phyloP scores from a whole-genome alignment of 2,329 filamentous ascomycete species.

The Fusarium sacchari region DNA sequence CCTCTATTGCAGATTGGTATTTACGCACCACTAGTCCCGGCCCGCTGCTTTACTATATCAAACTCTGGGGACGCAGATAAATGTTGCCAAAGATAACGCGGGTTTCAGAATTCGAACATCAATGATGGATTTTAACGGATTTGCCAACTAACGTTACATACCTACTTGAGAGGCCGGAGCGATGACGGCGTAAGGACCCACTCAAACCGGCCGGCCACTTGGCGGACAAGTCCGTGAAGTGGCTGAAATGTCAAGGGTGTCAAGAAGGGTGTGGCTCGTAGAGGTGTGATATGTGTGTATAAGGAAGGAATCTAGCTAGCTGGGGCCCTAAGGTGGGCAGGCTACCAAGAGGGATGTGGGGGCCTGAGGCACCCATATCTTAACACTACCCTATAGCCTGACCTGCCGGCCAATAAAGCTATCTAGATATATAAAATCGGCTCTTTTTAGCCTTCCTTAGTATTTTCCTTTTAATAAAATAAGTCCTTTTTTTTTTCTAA shows the following conservation, averaged over 20 bases:
- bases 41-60: not conserved
- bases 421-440: too few species aligned
- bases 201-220: slow-evolving; percentile 16
- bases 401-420: too few species aligned
- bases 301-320: too few species aligned
- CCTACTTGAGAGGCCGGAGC: slow-evolving; percentile 16
- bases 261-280: too few species aligned
- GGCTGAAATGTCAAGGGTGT: slow-evolving; percentile 22
- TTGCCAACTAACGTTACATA: not conserved
- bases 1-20: not conserved
- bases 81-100: slow-evolving; percentile 31
- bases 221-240: slow-evolving; percentile 26
- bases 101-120: not conserved
- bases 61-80: not conserved
- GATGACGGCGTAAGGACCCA: slow-evolving; percentile 21
- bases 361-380: too few species aligned
- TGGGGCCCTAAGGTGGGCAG: too few species aligned
- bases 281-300: too few species aligned
- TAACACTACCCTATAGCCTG: too few species aligned
- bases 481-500: too few species aligned
- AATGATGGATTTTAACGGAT: not conserved
- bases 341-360: too few species aligned
- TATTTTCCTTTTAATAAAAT: too few species aligned
- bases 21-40: not conserved
- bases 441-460: too few species aligned